Conservation (phyloP, 2,329 filamentous ascomycete species). For the Biscogniauxia mediterranea region DNA sequence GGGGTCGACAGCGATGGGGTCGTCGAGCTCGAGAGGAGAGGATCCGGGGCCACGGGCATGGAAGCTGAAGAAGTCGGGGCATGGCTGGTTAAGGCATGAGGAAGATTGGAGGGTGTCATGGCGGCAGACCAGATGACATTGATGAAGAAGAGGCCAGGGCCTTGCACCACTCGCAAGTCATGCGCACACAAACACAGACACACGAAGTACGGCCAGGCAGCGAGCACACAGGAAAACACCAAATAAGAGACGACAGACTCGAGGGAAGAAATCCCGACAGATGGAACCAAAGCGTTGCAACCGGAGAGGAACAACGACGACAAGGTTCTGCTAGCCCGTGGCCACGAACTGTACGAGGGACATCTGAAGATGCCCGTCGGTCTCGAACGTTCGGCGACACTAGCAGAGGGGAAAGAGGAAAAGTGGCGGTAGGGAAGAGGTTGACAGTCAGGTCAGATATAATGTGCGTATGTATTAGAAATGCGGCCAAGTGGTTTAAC, state of each 20-base stretch:
- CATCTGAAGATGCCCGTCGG: slow-evolving; percentile 11
- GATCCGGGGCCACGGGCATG: slow-evolving; percentile 14
- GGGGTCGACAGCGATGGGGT: slow-evolving; percentile 6
- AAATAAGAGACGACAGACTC: neutral
- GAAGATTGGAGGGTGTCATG: slow-evolving; percentile 22
- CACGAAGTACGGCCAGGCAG: slow-evolving; percentile 6
- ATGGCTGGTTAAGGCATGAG: slow-evolving; percentile 5
- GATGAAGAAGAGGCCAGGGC: slow-evolving; percentile 17
- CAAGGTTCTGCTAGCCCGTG: slow-evolving; percentile 16
- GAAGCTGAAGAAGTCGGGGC: slow-evolving; percentile 7
- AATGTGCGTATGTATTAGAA: slow-evolving; percentile 4
- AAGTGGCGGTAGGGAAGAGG: neutral
- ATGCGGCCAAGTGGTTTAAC: slow-evolving; percentile 4
- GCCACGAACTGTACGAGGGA: slow-evolving; percentile 16
- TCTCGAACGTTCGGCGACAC: slow-evolving; percentile 23
- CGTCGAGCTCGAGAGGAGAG: slow-evolving; percentile 7
- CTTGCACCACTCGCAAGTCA: slow-evolving; percentile 6
- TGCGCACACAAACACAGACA: slow-evolving; percentile 8
- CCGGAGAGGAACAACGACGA: neutral
- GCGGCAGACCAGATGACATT: slow-evolving; percentile 19
- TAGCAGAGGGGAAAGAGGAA: slow-evolving; percentile 3
- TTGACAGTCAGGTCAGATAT: neutral
- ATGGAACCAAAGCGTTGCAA: neutral
- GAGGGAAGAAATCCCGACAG: neutral
- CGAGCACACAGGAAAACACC: neutral